Evolutionary conservation across 495 filamentous ascomycete genomes (phyloP).

Genomic region (Hypoxylon trugodes): DNA sequence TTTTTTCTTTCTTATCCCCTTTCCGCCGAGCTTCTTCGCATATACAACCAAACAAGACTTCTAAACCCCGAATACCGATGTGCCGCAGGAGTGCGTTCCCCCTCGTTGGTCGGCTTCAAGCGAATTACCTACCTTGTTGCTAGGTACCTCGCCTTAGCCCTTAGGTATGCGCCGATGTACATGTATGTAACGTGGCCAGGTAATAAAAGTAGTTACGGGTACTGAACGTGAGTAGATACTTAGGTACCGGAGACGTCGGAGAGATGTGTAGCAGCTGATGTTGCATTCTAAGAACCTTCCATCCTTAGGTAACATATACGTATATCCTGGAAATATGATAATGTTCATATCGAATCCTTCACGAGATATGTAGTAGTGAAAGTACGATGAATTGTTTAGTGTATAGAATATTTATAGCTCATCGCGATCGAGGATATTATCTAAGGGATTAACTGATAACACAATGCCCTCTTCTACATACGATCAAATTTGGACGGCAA

Average conservation of each 20-base stretch:
- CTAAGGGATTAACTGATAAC: too few relatives aligned
- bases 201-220: too few relatives aligned
- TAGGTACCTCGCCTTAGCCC: too few relatives aligned
- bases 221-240: too few relatives aligned
- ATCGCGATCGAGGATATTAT: too few relatives aligned
- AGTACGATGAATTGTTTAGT: neutral
- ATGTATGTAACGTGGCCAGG: slow-evolving; percentile 16
- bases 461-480: neutral
- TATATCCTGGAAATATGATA: neutral
- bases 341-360: neutral
- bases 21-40: slow-evolving; percentile 18
- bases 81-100: slow-evolving; percentile 28
- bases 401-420: slow-evolving; percentile 2
- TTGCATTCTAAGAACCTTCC: neutral
- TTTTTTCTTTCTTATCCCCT: slow-evolving; percentile 1
- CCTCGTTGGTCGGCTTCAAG: slow-evolving; percentile 5
- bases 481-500: neutral
- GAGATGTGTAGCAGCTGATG: slow-evolving; percentile 13
- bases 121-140: slow-evolving; percentile 3
- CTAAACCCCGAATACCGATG: slow-evolving; percentile 40
- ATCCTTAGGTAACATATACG: slow-evolving; percentile 1
- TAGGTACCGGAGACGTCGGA: slow-evolving; percentile 2
- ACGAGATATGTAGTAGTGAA: neutral
- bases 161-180: too few relatives aligned
- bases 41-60: slow-evolving; percentile 7